These are phyloP conservation scores for Niebla homalea DNA, from an alignment of 495 filamentous ascomycete species.

Conservation along the genomic window DNA sequence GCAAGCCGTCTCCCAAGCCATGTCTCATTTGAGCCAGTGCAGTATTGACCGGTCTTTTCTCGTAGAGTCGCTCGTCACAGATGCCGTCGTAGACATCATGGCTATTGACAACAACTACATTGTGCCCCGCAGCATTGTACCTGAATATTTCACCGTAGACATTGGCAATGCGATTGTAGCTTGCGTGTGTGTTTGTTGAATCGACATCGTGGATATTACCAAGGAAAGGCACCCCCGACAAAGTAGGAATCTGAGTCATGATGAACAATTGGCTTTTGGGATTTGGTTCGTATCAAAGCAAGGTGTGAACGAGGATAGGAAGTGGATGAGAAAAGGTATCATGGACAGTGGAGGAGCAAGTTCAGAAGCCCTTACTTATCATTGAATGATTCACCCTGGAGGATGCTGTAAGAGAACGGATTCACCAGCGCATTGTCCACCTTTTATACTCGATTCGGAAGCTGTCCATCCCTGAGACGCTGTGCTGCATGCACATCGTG, in stretches of 20 bases:
- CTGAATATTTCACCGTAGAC: conserved; percentile 36
- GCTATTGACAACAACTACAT: conserved; percentile 25
- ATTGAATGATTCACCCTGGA: too few relatives aligned
- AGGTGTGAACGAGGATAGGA: too few relatives aligned
- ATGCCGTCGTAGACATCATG: conserved; percentile 49
- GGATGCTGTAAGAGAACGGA: too few relatives aligned
- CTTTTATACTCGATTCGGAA: too few relatives aligned
- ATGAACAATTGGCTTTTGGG: background rate
- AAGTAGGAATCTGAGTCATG: conserved; percentile 39
- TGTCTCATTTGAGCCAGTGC: conserved; percentile 42
- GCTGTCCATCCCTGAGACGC: too few relatives aligned
- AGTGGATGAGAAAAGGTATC: too few relatives aligned
- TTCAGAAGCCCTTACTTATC: too few relatives aligned
- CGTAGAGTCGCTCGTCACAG: conserved; percentile 55
- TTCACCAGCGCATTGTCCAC: too few relatives aligned
- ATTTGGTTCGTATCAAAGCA: too few relatives aligned
- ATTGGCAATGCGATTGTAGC: conserved; percentile 43
- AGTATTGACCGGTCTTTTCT: conserved; percentile 33
- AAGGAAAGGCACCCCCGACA: conserved; percentile 49
- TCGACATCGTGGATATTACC: conserved; percentile 53
- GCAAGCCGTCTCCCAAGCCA: conserved; percentile 52
- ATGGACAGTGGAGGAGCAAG: too few relatives aligned
- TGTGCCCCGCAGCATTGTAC: background rate
- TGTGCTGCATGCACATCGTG: too few relatives aligned
- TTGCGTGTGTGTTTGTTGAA: conserved; percentile 35